These are phyloP conservation scores for Cladophialophora bantiana DNA, from an alignment of 2,329 filamentous ascomycete species.

Conservation along the genomic window DNA sequence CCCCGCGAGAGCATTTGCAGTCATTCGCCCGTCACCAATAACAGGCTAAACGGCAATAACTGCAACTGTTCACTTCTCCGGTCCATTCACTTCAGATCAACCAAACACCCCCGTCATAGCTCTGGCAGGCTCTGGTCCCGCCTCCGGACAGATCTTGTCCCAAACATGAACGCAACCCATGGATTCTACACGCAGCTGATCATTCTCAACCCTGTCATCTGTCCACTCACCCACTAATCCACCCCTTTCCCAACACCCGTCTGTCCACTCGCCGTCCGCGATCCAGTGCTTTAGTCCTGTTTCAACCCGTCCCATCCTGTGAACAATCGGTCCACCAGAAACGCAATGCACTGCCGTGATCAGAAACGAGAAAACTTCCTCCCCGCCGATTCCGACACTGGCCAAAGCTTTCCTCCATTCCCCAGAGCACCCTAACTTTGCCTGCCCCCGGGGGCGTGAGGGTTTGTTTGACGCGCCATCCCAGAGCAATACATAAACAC, in stretches of 20 bases:
- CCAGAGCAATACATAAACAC: constrained; percentile 29
- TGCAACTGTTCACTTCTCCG: constrained; percentile 12
- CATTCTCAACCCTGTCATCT: constrained; percentile 21
- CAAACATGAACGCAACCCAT: constrained; percentile 8
- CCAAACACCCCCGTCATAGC: constrained; percentile 11
- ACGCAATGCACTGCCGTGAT: constrained; percentile 2
- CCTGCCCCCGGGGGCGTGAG: background rate
- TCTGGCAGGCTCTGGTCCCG: background rate
- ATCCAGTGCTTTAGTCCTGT: constrained; percentile 16
- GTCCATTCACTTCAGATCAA: constrained; percentile 7
- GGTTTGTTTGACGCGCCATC: background rate
- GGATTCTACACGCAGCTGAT: constrained; percentile 9
- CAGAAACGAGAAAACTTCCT: constrained; percentile 14
- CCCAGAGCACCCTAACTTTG: constrained; percentile 18
- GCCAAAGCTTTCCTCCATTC: background rate
- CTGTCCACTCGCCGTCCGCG: constrained; percentile 20
- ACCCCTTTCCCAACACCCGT: constrained; percentile 10
- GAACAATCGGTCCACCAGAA: constrained; percentile 17
- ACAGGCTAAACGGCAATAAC: constrained; percentile 22
- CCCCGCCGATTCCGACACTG: constrained; percentile 20
- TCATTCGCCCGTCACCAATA: constrained; percentile 9
- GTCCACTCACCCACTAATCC: background rate
- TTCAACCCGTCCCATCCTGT: constrained; percentile 8
- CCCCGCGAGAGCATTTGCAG: background rate
- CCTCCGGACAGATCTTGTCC: constrained; percentile 3